phyloP scores from a whole-genome alignment of 2,329 filamentous ascomycete genomes.

The Atkinsonella hypoxylon region DNA sequence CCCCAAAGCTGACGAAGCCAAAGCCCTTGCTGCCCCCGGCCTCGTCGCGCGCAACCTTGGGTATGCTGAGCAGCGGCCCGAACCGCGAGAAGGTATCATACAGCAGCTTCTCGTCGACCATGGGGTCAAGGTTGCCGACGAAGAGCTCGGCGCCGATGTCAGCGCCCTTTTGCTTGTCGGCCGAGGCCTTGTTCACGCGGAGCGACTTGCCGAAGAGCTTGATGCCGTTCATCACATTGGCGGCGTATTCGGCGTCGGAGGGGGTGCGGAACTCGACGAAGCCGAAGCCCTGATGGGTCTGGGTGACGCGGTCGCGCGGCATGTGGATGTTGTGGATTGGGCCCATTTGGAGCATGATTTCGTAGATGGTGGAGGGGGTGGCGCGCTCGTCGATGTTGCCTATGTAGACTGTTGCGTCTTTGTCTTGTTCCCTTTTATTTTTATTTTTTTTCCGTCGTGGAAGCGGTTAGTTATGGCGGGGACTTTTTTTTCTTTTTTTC shows the following conservation, averaged over 20 bases:
- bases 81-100: slow-evolving; percentile 93
- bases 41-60: slow-evolving; percentile 89
- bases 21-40: slow-evolving; percentile 85
- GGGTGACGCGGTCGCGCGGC: slow-evolving; percentile 94
- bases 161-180: slow-evolving; percentile 86
- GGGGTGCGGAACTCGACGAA: slow-evolving; percentile 98
- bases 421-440: slow-evolving; percentile 74
- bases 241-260: slow-evolving; percentile 91
- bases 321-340: slow-evolving; percentile 97
- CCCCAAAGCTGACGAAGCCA: slow-evolving; percentile 85
- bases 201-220: slow-evolving; percentile 89
- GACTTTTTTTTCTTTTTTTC: no score
- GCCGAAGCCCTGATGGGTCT: slow-evolving; percentile 93
- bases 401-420: slow-evolving; percentile 95
- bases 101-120: slow-evolving; percentile 91
- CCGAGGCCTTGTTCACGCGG: slow-evolving; percentile 83
- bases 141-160: slow-evolving; percentile 96
- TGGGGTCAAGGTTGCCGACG: slow-evolving; percentile 84
- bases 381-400: slow-evolving; percentile 97
- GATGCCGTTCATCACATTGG: slow-evolving; percentile 92
- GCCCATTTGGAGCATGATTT: slow-evolving; percentile 95
- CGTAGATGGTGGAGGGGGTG: slow-evolving; percentile 81
- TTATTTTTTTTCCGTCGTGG: not conserved
- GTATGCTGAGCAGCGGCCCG: slow-evolving; percentile 69
- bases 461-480: not conserved